Conservation (phyloP, 2,329 filamentous ascomycete genomes). For the Pyricularia pennisetigena region DNA sequence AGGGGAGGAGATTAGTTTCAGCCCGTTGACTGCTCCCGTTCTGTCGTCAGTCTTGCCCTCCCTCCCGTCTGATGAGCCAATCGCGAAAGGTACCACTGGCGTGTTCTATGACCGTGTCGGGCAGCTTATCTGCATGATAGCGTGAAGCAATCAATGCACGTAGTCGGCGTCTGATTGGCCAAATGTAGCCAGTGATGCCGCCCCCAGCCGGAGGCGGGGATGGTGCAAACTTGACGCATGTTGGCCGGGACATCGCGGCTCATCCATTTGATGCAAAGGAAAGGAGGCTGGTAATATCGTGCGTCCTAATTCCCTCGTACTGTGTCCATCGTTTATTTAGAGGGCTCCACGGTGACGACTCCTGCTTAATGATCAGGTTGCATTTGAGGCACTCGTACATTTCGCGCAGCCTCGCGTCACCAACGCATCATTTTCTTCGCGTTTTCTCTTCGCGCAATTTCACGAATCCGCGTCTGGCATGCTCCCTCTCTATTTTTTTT, state of each 20-base stretch:
- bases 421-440: not conserved
- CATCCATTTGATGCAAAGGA: not conserved
- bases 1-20: not conserved
- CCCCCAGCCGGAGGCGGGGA: not conserved
- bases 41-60: not conserved
- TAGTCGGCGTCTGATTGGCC: not conserved
- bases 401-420: not conserved
- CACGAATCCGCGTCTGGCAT: not conserved
- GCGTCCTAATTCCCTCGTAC: not conserved
- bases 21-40: not conserved
- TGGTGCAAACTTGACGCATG: not conserved
- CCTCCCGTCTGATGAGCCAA: not conserved
- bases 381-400: not conserved
- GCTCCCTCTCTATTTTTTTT: not conserved
- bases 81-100: not conserved
- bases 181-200: not conserved
- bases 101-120: not conserved
- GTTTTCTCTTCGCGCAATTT: not conserved
- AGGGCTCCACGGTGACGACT: not conserved
- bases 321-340: not conserved
- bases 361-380: not conserved
- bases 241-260: not conserved
- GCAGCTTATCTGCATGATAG: slow-evolving; percentile 1
- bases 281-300: not conserved
- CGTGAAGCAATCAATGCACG: not conserved